These are phyloP conservation scores for Neofusicoccum laricinum DNA, from an alignment of 2,329 filamentous ascomycete species.

Conservation along the genomic window DNA sequence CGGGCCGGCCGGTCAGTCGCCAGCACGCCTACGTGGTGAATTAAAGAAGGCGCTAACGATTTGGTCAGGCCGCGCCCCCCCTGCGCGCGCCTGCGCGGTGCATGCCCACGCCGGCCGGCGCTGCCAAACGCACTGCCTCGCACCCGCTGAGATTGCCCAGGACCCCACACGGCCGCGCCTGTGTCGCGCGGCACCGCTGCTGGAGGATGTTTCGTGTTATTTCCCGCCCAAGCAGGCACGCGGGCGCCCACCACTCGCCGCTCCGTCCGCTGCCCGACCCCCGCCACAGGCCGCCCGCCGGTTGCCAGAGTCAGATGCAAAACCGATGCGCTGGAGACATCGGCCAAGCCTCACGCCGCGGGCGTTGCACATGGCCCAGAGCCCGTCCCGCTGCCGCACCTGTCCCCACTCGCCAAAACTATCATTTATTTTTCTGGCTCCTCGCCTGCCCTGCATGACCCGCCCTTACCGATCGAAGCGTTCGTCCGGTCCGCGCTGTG, in stretches of 20 bases:
- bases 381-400: constrained; percentile 9
- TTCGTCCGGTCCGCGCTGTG: background rate
- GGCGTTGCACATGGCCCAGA: constrained; percentile 10
- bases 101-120: background rate
- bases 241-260: background rate
- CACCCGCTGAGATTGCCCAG: background rate
- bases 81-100: background rate
- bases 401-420: background rate
- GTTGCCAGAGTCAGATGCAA: constrained; percentile 11
- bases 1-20: background rate
- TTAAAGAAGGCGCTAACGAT: constrained; percentile 1
- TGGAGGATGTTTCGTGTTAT: constrained; percentile 5
- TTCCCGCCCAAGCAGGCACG: background rate
- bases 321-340: constrained; percentile 4
- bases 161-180: background rate
- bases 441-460: constrained; percentile 7
- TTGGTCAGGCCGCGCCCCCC: background rate
- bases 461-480: constrained; percentile 1
- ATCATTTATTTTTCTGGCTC: background rate
- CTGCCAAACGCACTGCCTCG: background rate
- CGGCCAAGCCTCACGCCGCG: constrained; percentile 10
- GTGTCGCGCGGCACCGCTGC: background rate
- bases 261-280: background rate
- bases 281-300: constrained; percentile 6
- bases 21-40: background rate